Evolutionary conservation across 2,329 filamentous ascomycete species (phyloP), one percentile per base, ranked within the genome.

Genomic region (Apiospora pterosperma): DNA sequence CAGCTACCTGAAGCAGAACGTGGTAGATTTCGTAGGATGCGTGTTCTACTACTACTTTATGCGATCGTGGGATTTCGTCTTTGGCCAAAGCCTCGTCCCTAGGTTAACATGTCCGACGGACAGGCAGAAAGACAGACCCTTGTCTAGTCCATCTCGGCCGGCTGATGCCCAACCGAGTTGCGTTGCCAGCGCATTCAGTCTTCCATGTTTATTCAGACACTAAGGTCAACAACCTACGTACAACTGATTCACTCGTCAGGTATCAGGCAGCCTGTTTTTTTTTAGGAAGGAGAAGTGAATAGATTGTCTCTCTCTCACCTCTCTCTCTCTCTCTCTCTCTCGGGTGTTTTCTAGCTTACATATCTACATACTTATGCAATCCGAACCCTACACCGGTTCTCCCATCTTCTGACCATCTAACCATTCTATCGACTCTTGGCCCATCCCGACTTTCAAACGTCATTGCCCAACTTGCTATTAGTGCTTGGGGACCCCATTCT

Each of bases 161-260:
- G 63, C 66, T 71, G 69, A 68, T 70, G 73, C 73, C 73, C 73
- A 75, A 75, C 73, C 71, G 73, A 16, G 44, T 34, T 55, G 48
- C 48, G 28, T 55, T 75, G 73, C 73, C 73, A 75, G 71, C 73
- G 70, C 73, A 75, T 73, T 69, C 59, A 14, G 21, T 60, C 25
- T 41, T 61, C 23, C 44, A 28, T 65, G 67, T 68, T 66, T 65
- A 66, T 67, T 42, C 58, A 16, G 23, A 25, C 25, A 44, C 28
- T 61, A 52, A 21, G 21, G 19, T 21, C 6, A 6, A 52, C 23
- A 48, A 38, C 39, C 21, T n/a, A n/a, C n/a, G n/a, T n/a, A n/a
- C n/a, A n/a, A n/a, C n/a, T 41, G 25, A 19, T 52, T 31, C 16
- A 52, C 16, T 31, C 48, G 14, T 21, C 48, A 55, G 16, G 48